phyloP scores from a whole-genome alignment of 164 flowering plant species.

The Dillenia suffruticosa region DNA sequence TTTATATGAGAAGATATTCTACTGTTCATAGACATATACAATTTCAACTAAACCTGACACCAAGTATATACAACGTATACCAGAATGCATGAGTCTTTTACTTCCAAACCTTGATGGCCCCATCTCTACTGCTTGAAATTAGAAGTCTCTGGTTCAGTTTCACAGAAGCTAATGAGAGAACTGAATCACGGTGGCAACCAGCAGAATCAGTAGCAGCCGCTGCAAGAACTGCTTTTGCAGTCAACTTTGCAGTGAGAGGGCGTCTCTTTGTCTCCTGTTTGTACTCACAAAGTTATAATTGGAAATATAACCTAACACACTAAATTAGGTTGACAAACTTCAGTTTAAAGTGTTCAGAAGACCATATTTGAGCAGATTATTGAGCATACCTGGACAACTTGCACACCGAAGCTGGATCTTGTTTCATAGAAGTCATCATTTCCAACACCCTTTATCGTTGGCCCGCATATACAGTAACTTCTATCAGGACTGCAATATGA shows the following conservation, averaged over 20 bases:
- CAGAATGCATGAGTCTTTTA: constrained; percentile 17
- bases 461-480: constrained; percentile 88
- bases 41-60: not conserved
- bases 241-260: constrained; percentile 51
- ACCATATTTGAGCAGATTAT: not conserved
- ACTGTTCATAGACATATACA: constrained; percentile 17
- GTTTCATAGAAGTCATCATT: constrained; percentile 77
- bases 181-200: constrained; percentile 88
- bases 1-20: not conserved
- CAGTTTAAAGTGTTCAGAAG: too few relatives aligned
- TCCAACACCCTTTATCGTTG: constrained; percentile 59
- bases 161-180: constrained; percentile 78
- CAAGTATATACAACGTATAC: constrained; percentile 15
- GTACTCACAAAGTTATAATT: not conserved
- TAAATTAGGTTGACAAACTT: too few relatives aligned
- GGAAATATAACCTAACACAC: too few relatives aligned
- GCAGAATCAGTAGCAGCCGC: constrained; percentile 89
- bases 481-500: constrained; percentile 67
- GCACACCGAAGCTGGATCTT: constrained; percentile 77
- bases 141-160: constrained; percentile 89
- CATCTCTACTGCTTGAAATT: constrained; percentile 93
- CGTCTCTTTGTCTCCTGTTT: constrained; percentile 72
- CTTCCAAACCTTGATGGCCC: constrained; percentile 98
- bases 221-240: constrained; percentile 65
- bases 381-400: constrained; percentile 80